Conservation (phyloP, 225 moss, liverwort and hornwort species). For the Pseudoscleropodium purum region DNA sequence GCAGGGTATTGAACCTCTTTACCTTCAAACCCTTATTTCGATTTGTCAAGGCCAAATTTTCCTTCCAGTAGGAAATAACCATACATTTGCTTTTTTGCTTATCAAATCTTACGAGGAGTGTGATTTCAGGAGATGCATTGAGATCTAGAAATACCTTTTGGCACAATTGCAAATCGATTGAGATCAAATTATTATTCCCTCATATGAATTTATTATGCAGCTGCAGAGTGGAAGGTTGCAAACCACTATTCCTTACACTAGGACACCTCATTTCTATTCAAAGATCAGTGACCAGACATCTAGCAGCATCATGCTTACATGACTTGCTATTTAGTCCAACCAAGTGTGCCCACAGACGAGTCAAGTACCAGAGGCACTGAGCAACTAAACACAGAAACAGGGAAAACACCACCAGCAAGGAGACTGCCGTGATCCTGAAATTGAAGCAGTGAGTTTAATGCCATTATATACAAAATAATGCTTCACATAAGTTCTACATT, state of each 20-base stretch:
- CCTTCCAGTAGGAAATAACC: too few relatives aligned
- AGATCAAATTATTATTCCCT: background rate
- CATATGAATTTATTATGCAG: too few relatives aligned
- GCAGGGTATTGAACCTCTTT: background rate
- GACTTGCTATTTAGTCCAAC: background rate
- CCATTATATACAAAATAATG: constrained; percentile 11
- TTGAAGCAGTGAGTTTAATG: background rate
- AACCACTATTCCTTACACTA: background rate
- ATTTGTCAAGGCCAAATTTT: background rate
- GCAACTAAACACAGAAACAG: background rate
- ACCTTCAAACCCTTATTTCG: too few relatives aligned
- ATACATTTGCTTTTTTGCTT: background rate
- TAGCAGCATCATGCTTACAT: background rate
- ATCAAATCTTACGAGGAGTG: background rate
- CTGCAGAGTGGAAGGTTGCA: background rate
- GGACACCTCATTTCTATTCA: background rate
- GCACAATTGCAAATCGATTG: too few relatives aligned
- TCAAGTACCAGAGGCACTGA: background rate
- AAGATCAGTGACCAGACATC: background rate
- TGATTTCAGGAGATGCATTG: too few relatives aligned
- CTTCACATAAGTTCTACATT: background rate
- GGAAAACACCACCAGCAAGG: background rate
- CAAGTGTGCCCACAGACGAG: background rate
- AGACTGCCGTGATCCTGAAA: background rate
- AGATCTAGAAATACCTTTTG: background rate